Evolutionary conservation across 2,329 filamentous ascomycete species (phyloP).

Genomic region (Verticillium zaregamsianum): DNA sequence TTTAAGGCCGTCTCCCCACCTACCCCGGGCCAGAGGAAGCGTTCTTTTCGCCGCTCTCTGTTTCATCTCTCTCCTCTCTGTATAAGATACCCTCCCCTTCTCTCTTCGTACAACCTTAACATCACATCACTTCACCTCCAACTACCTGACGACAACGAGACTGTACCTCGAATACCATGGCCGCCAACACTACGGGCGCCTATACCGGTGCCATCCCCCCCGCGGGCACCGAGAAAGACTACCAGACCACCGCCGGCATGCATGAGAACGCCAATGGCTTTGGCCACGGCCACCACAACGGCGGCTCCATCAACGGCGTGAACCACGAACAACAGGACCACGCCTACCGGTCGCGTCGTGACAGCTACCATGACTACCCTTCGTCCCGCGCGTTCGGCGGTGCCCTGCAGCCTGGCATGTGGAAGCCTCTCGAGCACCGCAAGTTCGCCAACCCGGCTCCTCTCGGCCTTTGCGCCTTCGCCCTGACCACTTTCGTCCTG

Average conservation of each 20-base stretch:
- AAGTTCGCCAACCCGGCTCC: slow-evolving; percentile 79
- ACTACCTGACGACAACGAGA: background rate
- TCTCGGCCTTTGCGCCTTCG: slow-evolving; percentile 73
- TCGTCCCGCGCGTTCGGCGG: slow-evolving; percentile 56
- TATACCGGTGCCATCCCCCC: slow-evolving; percentile 5
- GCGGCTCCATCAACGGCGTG: slow-evolving; percentile 4
- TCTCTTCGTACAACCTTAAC: background rate
- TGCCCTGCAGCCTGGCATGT: slow-evolving; percentile 67
- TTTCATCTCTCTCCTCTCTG: background rate
- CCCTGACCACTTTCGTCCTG: slow-evolving; percentile 77
- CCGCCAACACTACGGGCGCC: slow-evolving; percentile 6
- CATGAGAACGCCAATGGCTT: slow-evolving; percentile 8
- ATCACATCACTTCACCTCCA: background rate
- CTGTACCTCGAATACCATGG: slow-evolving; percentile 6
- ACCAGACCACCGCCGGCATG: background rate
- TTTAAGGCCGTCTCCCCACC: background rate
- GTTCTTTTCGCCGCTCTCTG: background rate
- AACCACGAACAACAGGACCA: slow-evolving; percentile 8
- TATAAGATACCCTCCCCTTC: background rate
- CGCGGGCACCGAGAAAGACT: slow-evolving; percentile 10
- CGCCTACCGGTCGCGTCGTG: slow-evolving; percentile 4
- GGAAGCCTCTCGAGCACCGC: slow-evolving; percentile 60
- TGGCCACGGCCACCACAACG: slow-evolving; percentile 7
- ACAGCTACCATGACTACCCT: slow-evolving; percentile 1
- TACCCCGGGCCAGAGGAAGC: slow-evolving; percentile 4